phyloP scores from a whole-genome alignment of 2,329 filamentous ascomycete species.

The Fusarium albosuccineum region DNA sequence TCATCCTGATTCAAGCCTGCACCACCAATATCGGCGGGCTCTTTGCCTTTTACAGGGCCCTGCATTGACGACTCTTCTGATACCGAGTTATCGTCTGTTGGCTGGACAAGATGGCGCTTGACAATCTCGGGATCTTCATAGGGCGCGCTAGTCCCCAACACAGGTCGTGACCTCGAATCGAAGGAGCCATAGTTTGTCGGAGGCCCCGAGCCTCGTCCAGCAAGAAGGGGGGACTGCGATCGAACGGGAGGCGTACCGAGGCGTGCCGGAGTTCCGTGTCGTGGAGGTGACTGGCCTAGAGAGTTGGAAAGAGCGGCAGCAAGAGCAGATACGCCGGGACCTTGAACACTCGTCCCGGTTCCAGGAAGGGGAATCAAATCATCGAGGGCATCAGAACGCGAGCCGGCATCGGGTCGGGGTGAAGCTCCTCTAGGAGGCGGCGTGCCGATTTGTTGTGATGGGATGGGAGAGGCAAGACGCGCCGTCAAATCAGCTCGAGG shows the following conservation, averaged over 20 bases:
- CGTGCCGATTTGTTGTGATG: conserved; percentile 54
- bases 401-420: conserved; percentile 44
- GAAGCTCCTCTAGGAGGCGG: conserved; percentile 54
- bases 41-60: conserved; percentile 67
- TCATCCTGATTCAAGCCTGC: conserved; percentile 75
- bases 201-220: conserved; percentile 60
- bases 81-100: conserved; percentile 62
- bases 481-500: conserved; percentile 72
- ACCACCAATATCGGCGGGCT: conserved; percentile 56
- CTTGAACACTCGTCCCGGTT: conserved; percentile 73
- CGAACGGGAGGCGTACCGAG: conserved; percentile 68
- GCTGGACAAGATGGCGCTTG: conserved; percentile 86
- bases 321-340: conserved; percentile 87
- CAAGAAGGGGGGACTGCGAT: conserved; percentile 56
- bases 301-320: conserved; percentile 87
- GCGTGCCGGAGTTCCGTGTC: conserved; percentile 74
- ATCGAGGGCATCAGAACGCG: conserved; percentile 49
- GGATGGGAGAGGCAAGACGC: conserved; percentile 70
- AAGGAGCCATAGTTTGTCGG: conserved; percentile 89
- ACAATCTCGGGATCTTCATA: conserved; percentile 94
- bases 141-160: conserved; percentile 63
- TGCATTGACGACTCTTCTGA: conserved; percentile 61
- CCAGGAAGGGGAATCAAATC: conserved; percentile 74
- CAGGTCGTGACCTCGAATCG: conserved; percentile 73
- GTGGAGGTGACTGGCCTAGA: conserved; percentile 76